Evolutionary conservation across 2,329 filamentous ascomycete genomes (phyloP).

Genomic region (Knufia petricola): DNA sequence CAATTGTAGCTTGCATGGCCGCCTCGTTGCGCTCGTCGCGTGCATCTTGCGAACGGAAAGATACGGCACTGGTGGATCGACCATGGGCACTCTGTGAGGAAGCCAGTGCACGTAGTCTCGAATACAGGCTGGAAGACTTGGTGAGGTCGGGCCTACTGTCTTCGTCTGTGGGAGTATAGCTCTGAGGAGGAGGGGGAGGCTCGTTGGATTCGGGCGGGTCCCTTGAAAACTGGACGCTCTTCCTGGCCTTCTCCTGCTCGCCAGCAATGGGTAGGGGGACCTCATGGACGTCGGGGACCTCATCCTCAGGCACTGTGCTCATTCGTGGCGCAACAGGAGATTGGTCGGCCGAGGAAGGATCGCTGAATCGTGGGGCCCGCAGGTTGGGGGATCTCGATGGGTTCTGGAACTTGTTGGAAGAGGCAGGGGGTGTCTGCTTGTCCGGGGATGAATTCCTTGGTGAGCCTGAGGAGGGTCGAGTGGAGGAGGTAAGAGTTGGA

Average conservation of each 20-base stretch:
- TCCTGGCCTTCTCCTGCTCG: conserved; percentile 7
- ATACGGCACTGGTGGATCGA: conserved; percentile 40
- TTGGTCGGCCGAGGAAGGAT: conserved; percentile 4
- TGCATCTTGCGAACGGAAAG: conserved; percentile 33
- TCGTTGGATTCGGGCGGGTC: conserved; percentile 43
- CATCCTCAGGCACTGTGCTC: conserved; percentile 9
- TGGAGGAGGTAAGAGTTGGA: not conserved
- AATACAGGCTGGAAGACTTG: conserved; percentile 59
- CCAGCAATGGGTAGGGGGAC: too few relatives aligned
- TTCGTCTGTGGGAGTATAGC: conserved; percentile 51
- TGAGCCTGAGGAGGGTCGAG: not conserved
- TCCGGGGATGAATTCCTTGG: conserved; percentile 1
- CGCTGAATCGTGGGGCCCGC: conserved; percentile 1
- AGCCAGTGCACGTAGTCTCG: conserved; percentile 66
- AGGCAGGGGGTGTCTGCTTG: not conserved
- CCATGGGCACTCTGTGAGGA: conserved; percentile 43
- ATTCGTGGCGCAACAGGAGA: conserved; percentile 3
- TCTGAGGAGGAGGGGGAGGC: conserved; percentile 38
- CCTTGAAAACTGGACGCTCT: conserved; percentile 66
- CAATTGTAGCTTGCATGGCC: conserved; percentile 45
- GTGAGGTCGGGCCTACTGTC: conserved; percentile 49
- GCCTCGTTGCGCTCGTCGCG: conserved; percentile 39
- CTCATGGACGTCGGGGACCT: too few relatives aligned
- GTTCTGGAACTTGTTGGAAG: not conserved
- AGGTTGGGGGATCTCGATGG: not conserved